Base-by-base conservation (phyloP, 2,329 filamentous ascomycete species). In the Plectosphaerella sp. region DNA sequence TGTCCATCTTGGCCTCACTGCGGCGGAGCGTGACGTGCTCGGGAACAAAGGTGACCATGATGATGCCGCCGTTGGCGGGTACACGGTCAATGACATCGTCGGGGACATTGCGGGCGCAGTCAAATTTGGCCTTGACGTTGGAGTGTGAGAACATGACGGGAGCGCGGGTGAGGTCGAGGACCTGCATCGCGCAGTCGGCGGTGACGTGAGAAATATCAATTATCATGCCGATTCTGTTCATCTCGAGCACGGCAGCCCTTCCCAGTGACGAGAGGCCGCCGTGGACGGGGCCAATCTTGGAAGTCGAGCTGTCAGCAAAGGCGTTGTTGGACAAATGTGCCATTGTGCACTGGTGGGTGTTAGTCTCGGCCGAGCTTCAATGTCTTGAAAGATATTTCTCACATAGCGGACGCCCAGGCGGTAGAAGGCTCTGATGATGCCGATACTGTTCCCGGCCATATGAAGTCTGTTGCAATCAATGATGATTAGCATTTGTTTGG, bases 21-120 rank as follows among this genome's bases (percentile, higher is more conserved):
- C 45, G 50, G 25, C 36, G 59, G 54, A 41, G 61, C 24, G 49
- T 61, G 56, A 49, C 54, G 48, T 59, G 58, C 46, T 63, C 59
- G 12, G 61, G 59, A 1, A 71, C 61, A 48, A 72, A 72, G 1
- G 63, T 67, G 1, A 71, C 61, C 67, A 72, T 72, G 16, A 75
- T 55, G 15, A 75, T 60, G 1, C 72, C 72, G 11, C 60, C 55
- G 45, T 74, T 75, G 6, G 57, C 53, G 1, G 62, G 62, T 1
- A 75, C 54, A 48, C 58, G 53, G 36, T 60, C 56, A 1, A 75
- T 58, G 2, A 75, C 57, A 33, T 67, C 66, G 51, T 75, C 72
- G 5, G 72, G 67, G 3, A 72, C 71, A 45, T 75, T 72, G 14
- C 72, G 66, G 14, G 60, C 54, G 39, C 55, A 60, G 41, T 58